phyloP scores from a whole-genome alignment of 192 early-diverging fungal species.

The Helicostylum pulchrum region DNA sequence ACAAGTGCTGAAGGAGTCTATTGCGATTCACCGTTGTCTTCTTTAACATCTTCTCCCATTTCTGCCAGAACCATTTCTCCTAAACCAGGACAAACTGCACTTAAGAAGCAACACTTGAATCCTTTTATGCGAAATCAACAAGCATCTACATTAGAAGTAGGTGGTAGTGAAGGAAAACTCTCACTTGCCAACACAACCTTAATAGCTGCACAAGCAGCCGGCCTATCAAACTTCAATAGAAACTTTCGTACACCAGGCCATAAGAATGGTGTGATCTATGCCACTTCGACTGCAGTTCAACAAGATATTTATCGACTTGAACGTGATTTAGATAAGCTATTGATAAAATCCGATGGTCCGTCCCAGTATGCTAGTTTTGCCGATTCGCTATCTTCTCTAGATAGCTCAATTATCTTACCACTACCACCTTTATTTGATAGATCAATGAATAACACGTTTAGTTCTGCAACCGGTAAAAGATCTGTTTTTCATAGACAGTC shows the following conservation, averaged over 20 bases:
- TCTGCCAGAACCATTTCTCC: too few species aligned
- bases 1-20: too few species aligned
- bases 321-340: slow-evolving; percentile 25
- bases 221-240: slow-evolving; percentile 11
- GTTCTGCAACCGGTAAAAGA: not conserved
- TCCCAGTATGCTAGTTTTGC: slow-evolving; percentile 20
- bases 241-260: slow-evolving; percentile 6
- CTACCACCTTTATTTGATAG: not conserved
- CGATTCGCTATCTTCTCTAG: not conserved
- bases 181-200: slow-evolving; percentile 1
- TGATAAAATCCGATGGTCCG: not conserved
- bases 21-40: too few species aligned
- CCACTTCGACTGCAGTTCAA: slow-evolving; percentile 31
- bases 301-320: slow-evolving; percentile 32
- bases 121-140: too few species aligned
- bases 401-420: too few species aligned
- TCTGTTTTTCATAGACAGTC: not conserved
- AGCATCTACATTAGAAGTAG: too few species aligned
- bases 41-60: too few species aligned
- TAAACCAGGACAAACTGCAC: too few species aligned
- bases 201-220: slow-evolving; percentile 18
- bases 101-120: too few species aligned
- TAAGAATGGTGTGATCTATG: slow-evolving; percentile 26
- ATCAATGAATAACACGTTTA: not conserved
- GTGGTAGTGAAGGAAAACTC: too few species aligned